Evolutionary conservation across 225 moss, liverwort and hornwort species (phyloP).

Genomic region (Neckera pumila): DNA sequence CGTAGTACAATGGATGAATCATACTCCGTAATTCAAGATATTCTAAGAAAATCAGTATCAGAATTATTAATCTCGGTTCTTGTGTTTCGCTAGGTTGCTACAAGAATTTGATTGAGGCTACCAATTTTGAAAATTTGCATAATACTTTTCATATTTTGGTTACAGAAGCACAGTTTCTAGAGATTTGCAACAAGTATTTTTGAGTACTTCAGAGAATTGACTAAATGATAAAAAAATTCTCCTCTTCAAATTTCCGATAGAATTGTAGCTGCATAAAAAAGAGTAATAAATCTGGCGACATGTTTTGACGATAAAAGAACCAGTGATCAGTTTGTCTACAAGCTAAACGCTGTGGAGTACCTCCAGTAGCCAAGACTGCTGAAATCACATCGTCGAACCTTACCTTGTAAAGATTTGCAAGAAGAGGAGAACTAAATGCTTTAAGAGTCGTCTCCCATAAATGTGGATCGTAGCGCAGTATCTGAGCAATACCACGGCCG

Average conservation of each 20-base stretch:
- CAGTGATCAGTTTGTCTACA: not conserved
- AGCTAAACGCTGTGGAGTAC: not conserved
- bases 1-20: not conserved
- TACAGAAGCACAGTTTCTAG: not conserved
- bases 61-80: not conserved
- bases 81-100: not conserved
- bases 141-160: not conserved
- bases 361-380: not conserved
- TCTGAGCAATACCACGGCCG: slow-evolving; percentile 10
- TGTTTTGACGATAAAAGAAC: not conserved
- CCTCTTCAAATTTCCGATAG: not conserved
- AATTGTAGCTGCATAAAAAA: not conserved
- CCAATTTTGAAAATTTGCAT: not conserved
- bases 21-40: not conserved
- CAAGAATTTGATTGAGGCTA: not conserved
- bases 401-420: slow-evolving; percentile 58
- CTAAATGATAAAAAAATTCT: not conserved
- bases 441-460: slow-evolving; percentile 41
- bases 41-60: not conserved
- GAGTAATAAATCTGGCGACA: not conserved
- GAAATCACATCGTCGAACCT: not conserved
- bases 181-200: not conserved
- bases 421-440: slow-evolving; percentile 35
- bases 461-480: slow-evolving; percentile 19
- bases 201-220: not conserved